Evolutionary conservation across 1,284 basidiomycete species (phyloP).

Genomic region (Xerocomus nothofagi): DNA sequence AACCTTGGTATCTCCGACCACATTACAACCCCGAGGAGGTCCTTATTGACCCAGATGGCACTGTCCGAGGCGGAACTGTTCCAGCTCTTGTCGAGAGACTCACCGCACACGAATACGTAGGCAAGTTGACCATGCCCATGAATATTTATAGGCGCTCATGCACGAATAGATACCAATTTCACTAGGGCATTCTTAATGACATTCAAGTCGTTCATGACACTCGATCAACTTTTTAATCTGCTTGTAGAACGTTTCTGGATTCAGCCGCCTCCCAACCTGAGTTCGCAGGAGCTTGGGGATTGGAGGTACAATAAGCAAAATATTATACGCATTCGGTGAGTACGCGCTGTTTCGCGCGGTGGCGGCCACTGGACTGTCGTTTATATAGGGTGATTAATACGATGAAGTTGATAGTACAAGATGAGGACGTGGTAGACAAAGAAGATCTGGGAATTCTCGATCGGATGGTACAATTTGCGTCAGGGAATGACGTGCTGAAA

Average conservation of each 20-base stretch:
- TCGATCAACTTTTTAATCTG: slow-evolving; percentile 63
- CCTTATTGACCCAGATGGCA: slow-evolving; percentile 64
- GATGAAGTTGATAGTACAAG: slow-evolving; percentile 57
- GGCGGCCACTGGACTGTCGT: neutral
- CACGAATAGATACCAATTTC: slow-evolving; percentile 56
- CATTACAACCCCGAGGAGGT: slow-evolving; percentile 67
- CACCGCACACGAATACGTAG: slow-evolving; percentile 66
- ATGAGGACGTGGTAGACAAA: slow-evolving; percentile 56
- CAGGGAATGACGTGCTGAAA: slow-evolving; percentile 43
- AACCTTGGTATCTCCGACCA: slow-evolving; percentile 68
- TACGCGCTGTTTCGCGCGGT: neutral
- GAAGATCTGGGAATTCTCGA: slow-evolving; percentile 55
- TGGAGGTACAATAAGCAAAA: slow-evolving; percentile 75
- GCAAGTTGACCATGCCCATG: slow-evolving; percentile 34
- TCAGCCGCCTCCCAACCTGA: slow-evolving; percentile 54
- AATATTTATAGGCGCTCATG: slow-evolving; percentile 1
- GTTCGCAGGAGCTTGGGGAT: slow-evolving; percentile 51
- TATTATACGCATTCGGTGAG: slow-evolving; percentile 66
- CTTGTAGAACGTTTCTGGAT: slow-evolving; percentile 70
- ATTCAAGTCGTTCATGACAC: slow-evolving; percentile 76
- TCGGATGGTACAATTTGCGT: slow-evolving; percentile 56
- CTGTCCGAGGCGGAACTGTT: slow-evolving; percentile 70
- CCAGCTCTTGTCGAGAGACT: slow-evolving; percentile 68
- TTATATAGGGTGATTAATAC: slow-evolving; percentile 55
- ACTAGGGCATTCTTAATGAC: slow-evolving; percentile 80